Conservation (phyloP, 31 red algal species). For the Asparagopsis taxiformis region DNA sequence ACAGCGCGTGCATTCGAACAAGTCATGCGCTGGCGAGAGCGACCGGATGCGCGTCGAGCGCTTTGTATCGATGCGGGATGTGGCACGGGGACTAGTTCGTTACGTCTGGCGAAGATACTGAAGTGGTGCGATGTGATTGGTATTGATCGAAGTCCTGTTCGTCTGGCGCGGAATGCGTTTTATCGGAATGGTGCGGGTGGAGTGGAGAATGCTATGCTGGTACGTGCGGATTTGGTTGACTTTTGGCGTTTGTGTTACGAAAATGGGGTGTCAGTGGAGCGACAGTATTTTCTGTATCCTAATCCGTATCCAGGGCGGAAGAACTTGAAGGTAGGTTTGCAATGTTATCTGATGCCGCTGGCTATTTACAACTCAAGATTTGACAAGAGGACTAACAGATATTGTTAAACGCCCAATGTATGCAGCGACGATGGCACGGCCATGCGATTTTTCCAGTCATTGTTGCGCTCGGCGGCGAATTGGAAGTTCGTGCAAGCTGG, state of each 20-base stretch:
- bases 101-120: constrained; percentile 7
- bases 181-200: not conserved
- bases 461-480: constrained; percentile 24
- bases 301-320: constrained; percentile 38
- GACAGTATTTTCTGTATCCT: constrained; percentile 44
- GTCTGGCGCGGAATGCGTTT: constrained; percentile 7
- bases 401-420: not conserved
- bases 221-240: constrained; percentile 48
- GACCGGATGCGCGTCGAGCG: not conserved
- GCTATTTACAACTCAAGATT: not conserved
- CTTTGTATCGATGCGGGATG: constrained; percentile 30
- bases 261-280: constrained; percentile 4
- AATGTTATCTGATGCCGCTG: not conserved
- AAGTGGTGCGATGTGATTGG: constrained; percentile 29
- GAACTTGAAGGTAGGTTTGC: constrained; percentile 17
- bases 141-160: constrained; percentile 22
- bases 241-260: constrained; percentile 40
- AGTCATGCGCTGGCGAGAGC: not conserved
- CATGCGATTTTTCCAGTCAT: constrained; percentile 43
- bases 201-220: constrained; percentile 16
- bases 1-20: constrained; percentile 6
- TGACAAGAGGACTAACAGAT: constrained; percentile 1
- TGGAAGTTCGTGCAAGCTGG: constrained; percentile 51
- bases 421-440: constrained; percentile 44
- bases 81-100: constrained; percentile 20